Conservation (phyloP, 306 rosid species). For the Corylus americana region DNA sequence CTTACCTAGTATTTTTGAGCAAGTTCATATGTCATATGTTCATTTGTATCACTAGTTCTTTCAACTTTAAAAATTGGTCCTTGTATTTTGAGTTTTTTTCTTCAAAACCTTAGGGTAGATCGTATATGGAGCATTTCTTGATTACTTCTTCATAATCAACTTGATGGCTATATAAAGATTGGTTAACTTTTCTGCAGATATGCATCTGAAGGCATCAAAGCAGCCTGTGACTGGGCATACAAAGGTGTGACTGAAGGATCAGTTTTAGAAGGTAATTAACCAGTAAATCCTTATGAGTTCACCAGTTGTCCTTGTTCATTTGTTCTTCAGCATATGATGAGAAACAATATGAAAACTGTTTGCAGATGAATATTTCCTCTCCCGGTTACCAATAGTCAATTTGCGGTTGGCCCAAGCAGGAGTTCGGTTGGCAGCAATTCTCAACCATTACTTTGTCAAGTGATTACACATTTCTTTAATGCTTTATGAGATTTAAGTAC, state of each 20-base stretch:
- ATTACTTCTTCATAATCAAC: neutral
- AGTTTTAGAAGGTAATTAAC: conserved; percentile 52
- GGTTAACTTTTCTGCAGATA: conserved; percentile 46
- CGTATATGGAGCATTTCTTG: neutral
- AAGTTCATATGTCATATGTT: neutral
- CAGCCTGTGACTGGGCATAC: conserved; percentile 83
- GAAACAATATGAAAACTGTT: neutral
- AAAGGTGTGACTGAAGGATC: conserved; percentile 59
- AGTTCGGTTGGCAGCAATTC: conserved; percentile 81
- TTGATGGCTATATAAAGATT: neutral
- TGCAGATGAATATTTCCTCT: conserved; percentile 75
- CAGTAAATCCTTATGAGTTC: neutral
- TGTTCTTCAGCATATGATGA: neutral
- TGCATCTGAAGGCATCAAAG: conserved; percentile 69
- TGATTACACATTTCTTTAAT: neutral
- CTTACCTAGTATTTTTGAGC: neutral
- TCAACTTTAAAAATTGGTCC: neutral
- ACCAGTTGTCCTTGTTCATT: neutral
- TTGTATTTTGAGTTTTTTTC: neutral
- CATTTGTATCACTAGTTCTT: neutral
- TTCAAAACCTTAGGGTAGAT: neutral
- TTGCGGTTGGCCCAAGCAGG: conserved; percentile 80
- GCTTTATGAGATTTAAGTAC: neutral
- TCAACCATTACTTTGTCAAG: conserved; percentile 58
- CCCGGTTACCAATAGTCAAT: conserved; percentile 64